A percentile compares a stretch with the other conserved stretches of the same genome.
Evolutionary conservation across 2,329 filamentous ascomycete species (phyloP).

Genomic region (Nothomitra cinnamomea): DNA sequence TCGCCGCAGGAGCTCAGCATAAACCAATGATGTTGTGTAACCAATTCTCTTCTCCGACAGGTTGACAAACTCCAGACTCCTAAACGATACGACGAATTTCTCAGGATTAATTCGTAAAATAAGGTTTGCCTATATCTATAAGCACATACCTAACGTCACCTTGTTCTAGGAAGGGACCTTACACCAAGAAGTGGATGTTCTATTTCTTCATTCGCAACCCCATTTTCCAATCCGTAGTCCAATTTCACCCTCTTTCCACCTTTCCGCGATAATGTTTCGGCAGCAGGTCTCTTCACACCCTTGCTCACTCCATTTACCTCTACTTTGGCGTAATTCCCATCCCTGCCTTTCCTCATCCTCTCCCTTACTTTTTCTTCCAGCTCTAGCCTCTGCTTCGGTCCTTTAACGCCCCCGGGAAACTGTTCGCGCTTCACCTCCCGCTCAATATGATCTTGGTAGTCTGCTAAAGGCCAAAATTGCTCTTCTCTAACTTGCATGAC

Average conservation of each 20-base stretch:
- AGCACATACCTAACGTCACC: not conserved
- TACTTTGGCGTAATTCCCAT: conserved; percentile 17
- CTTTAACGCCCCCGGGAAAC: conserved; percentile 37
- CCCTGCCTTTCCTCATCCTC: conserved; percentile 34
- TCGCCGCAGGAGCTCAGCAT: conserved; percentile 52
- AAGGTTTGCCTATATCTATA: conserved; percentile 41
- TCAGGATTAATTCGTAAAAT: conserved; percentile 70
- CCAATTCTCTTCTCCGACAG: conserved; percentile 56
- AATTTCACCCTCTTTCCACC: conserved; percentile 1
- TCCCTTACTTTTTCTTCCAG: conserved; percentile 39
- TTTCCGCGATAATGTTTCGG: not conserved
- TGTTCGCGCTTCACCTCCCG: conserved; percentile 36
- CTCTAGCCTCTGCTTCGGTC: conserved; percentile 48
- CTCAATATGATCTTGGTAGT: conserved; percentile 39
- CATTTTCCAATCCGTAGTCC: not conserved
- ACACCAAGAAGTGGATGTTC: not conserved
- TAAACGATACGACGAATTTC: conserved; percentile 66
- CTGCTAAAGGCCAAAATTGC: conserved; percentile 38
- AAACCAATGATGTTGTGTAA: conserved; percentile 59
- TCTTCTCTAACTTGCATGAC: conserved; percentile 20
- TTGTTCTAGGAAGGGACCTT: not conserved
- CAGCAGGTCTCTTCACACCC: not conserved
- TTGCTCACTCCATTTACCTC: not conserved
- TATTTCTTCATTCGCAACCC: not conserved
- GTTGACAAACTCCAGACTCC: conserved; percentile 60